Base-by-base conservation (phyloP, 2,329 filamentous ascomycete species). In the Aphanocladium album region DNA sequence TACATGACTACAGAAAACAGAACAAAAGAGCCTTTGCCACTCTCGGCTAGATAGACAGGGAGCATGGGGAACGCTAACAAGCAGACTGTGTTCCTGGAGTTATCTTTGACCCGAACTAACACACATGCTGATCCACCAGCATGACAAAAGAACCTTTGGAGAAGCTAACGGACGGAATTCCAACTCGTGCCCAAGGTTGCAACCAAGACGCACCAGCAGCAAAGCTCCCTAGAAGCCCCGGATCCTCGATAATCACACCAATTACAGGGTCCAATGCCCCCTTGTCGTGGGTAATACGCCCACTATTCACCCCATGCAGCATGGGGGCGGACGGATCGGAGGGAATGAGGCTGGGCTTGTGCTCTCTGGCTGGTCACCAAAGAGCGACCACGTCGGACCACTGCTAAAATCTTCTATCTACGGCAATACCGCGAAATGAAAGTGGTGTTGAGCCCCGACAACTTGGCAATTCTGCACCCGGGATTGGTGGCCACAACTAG, bases 151-250 rank as follows among this genome's bases (percentile, higher is more conserved):
- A 17, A 55, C 52, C 17, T 46, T 17, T 17, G 45, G 21, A n/a
- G n/a, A 3, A n/a, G 43, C 30, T 45, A 33, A 12, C 17, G 17
- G 52, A 37, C 39, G n/a, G 12, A 6, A 43, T 54, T 23, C n/a
- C n/a, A 16, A 54, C 35, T 43, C 4, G 30, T 21, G 9, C 21
- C 23, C 30, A 23, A 37, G 19, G 19, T 21, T 52, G 30, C 27
- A 37, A 37, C 16, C 51, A 21, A 30, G 12, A 9, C n/a, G 51
- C n/a, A 21, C 23, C 5, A 21, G 21, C 17, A 43, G 37, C n/a
- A 53, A 27, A 52, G 50, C 50, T 52, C 50, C 51, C 35, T 33
- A 53, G 37, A 41, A 54, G 51, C 51, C 51, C 51, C 51, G 37
- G 21, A 43, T 54, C 23, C 9, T 25, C 35, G n/a, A 5, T 16